phyloP scores from a whole-genome alignment of 306 rosid species.

The Myrica gale region DNA sequence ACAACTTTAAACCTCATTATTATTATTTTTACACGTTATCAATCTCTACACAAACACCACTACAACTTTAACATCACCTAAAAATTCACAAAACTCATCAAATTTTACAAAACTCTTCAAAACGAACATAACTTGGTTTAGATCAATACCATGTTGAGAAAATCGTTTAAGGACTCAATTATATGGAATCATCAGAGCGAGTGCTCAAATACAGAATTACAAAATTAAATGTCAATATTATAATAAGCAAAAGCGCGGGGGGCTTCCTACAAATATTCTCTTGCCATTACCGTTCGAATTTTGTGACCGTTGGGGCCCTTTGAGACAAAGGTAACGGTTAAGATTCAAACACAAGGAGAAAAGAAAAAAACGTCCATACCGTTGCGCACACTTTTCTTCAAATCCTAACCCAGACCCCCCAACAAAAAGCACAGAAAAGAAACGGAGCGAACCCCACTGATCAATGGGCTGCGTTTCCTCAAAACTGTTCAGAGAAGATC shows the following conservation, averaged over 20 bases:
- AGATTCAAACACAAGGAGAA: not conserved
- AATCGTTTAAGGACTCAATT: no score
- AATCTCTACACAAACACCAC: no score
- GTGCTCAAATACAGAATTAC: not conserved
- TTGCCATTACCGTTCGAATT: not conserved
- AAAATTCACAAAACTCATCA: no score
- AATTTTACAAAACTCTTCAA: no score
- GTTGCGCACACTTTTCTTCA: slow-evolving; percentile 32
- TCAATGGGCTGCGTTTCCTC: slow-evolving; percentile 96
- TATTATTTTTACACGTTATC: no score
- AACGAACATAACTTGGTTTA: no score
- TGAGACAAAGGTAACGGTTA: slow-evolving; percentile 64
- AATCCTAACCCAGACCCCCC: slow-evolving; percentile 32
- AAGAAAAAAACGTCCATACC: slow-evolving; percentile 34
- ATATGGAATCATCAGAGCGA: not conserved
- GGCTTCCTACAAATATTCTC: slow-evolving; percentile 24
- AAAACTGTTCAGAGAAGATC: slow-evolving; percentile 57
- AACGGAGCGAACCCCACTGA: slow-evolving; percentile 30
- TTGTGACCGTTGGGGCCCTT: slow-evolving; percentile 86
- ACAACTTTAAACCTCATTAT: no score
- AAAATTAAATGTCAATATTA: not conserved
- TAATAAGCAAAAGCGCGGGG: not conserved
- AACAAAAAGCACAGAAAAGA: slow-evolving; percentile 18
- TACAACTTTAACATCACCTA: no score
- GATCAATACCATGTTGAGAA: no score